Evolutionary conservation across 177 flowering plant species (phyloP).

Genomic region (Vitis hybrid): DNA sequence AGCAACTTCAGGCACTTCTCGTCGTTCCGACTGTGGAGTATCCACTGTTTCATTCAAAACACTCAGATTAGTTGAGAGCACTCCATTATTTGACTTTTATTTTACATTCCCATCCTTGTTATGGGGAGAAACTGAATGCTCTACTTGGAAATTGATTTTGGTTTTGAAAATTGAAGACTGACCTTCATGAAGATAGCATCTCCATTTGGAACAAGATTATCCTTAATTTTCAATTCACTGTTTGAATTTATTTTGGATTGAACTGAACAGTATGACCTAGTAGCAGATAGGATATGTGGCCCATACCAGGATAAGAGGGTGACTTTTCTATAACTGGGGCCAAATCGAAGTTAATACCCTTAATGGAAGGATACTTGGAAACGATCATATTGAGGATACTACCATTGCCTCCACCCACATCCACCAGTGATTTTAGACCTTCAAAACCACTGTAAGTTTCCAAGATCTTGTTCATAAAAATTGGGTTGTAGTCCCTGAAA

Average conservation of each 20-base stretch:
- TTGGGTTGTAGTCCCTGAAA: constrained; percentile 14
- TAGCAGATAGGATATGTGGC: no score
- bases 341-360: constrained; percentile 29
- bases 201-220: constrained; percentile 26
- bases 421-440: constrained; percentile 25
- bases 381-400: constrained; percentile 21
- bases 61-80: background rate
- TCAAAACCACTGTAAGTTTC: constrained; percentile 33
- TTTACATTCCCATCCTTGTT: no score
- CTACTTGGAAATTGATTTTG: background rate
- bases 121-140: background rate
- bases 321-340: constrained; percentile 21
- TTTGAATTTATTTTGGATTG: no score
- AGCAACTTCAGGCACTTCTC: constrained; percentile 17
- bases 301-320: constrained; percentile 19
- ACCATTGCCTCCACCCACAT: constrained; percentile 40
- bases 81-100: no score
- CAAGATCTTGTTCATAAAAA: constrained; percentile 26
- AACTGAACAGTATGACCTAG: no score
- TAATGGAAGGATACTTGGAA: constrained; percentile 26
- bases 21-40: constrained; percentile 19
- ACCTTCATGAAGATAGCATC: constrained; percentile 52
- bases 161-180: background rate
- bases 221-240: no score
- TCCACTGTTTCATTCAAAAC: constrained; percentile 8